Conservation (phyloP, 306 rosid species). For the Hippophae tibetana region DNA sequence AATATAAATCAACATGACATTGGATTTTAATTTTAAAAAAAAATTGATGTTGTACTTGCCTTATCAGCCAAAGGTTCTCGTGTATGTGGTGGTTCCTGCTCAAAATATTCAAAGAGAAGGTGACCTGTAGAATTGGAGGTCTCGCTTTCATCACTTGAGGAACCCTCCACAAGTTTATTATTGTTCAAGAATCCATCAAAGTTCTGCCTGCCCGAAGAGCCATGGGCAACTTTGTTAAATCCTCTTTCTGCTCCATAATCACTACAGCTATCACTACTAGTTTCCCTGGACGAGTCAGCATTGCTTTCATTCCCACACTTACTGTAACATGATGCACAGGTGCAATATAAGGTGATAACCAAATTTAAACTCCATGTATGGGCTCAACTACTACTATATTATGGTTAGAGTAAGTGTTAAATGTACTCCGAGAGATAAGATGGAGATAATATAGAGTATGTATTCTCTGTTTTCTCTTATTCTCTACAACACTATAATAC, state of each 20-base stretch:
- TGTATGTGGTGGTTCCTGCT: constrained; percentile 34
- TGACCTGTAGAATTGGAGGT: constrained; percentile 19
- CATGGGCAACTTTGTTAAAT: constrained; percentile 18
- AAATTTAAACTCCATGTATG: too few relatives aligned
- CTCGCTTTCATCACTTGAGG: constrained; percentile 38
- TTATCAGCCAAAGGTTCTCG: constrained; percentile 47
- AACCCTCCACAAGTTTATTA: constrained; percentile 22
- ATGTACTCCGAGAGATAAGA: too few relatives aligned
- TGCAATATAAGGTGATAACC: too few relatives aligned
- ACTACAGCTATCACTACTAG: constrained; percentile 40
- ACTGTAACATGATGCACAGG: constrained; percentile 11
- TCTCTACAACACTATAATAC: too few relatives aligned
- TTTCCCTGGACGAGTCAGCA: constrained; percentile 33
- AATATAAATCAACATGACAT: too few relatives aligned
- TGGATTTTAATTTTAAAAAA: too few relatives aligned
- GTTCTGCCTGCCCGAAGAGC: constrained; percentile 15
- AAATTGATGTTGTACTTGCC: constrained; percentile 23
- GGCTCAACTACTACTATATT: too few relatives aligned
- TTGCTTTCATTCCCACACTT: constrained; percentile 31
- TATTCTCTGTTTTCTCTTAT: too few relatives aligned
- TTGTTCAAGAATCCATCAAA: constrained; percentile 24
- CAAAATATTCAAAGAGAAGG: constrained; percentile 39
- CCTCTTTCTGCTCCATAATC: constrained; percentile 32
- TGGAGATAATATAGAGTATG: too few relatives aligned
- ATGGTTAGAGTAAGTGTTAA: too few relatives aligned